These are phyloP conservation scores for Cryptococcus sp. DNA, from an alignment of 1,284 basidiomycete genomes.

Conservation along the genomic window DNA sequence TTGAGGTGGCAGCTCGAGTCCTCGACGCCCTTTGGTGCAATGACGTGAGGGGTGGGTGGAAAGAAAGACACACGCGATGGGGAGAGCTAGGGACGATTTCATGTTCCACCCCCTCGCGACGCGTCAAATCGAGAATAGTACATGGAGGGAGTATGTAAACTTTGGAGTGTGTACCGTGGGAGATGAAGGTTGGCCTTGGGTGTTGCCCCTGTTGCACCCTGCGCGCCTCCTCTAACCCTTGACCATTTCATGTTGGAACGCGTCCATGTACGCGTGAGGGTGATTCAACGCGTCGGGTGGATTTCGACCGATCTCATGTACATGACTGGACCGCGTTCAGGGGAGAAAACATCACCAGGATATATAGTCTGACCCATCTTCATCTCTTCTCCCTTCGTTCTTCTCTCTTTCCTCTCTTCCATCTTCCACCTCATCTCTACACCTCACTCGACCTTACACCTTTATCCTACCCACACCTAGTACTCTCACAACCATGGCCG, in stretches of 20 bases:
- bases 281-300: background rate
- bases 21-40: too few species aligned
- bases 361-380: background rate
- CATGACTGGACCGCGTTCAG: background rate
- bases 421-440: background rate
- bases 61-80: too few species aligned
- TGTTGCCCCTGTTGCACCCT: too few species aligned
- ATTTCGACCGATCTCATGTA: background rate
- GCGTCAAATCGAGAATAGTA: too few species aligned
- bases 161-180: background rate
- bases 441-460: conserved; percentile 1
- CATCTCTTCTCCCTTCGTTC: background rate
- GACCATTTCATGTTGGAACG: background rate
- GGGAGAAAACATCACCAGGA: background rate
- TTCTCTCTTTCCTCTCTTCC: background rate
- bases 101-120: too few species aligned
- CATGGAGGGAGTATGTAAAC: background rate
- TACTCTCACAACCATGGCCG: conserved; percentile 30
- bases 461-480: background rate
- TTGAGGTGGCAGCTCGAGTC: too few species aligned
- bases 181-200: too few species aligned
- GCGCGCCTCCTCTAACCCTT: too few species aligned
- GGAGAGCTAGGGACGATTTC: too few species aligned
- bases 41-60: too few species aligned
- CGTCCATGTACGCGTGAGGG: background rate